Percentiles rank a stretch among this genome's conserved stretches.
These are phyloP conservation scores for Colletotrichum spinosum DNA, from an alignment of 2,329 filamentous ascomycete species.

Conservation along the genomic window DNA sequence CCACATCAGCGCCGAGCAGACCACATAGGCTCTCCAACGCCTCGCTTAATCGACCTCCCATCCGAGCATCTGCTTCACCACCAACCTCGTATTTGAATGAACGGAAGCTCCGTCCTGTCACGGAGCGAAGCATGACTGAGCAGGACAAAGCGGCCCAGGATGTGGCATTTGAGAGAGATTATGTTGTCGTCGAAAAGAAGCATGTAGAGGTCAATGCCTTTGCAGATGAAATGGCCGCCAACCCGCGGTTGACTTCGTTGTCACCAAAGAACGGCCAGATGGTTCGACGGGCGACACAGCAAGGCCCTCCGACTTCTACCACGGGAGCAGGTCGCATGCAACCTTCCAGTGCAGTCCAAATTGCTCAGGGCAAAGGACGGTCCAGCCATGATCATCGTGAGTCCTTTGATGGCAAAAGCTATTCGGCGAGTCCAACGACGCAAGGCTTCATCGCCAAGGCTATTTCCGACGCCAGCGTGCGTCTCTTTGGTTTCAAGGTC, in stretches of 20 bases:
- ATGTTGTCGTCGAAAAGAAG: constrained; percentile 94
- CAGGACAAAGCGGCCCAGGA: constrained; percentile 84
- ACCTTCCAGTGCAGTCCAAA: constrained; percentile 78
- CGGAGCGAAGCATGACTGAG: constrained; percentile 59
- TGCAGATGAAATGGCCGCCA: constrained; percentile 92
- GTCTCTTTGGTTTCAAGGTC: constrained; percentile 78
- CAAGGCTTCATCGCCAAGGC: constrained; percentile 95
- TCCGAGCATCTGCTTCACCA: constrained; percentile 49
- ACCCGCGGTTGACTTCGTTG: constrained; percentile 69
- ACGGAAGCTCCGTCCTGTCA: constrained; percentile 42
- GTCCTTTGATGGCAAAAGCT: constrained; percentile 78
- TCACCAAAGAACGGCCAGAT: constrained; percentile 72
- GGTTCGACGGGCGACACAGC: constrained; percentile 81
- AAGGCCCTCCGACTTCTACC: constrained; percentile 75
- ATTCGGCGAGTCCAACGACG: constrained; percentile 80
- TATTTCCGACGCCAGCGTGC: constrained; percentile 88
- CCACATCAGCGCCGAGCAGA: constrained; percentile 61
- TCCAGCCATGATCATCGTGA: constrained; percentile 79
- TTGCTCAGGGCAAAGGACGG: constrained; percentile 73
- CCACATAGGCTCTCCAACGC: constrained; percentile 55
- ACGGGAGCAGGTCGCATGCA: constrained; percentile 77
- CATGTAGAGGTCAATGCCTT: constrained; percentile 97
- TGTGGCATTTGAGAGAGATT: constrained; percentile 90
- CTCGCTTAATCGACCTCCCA: constrained; percentile 47
- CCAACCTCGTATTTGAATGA: constrained; percentile 51